Conservation (phyloP, 2,329 filamentous ascomycete species). For the Aspergillus melleus region DNA sequence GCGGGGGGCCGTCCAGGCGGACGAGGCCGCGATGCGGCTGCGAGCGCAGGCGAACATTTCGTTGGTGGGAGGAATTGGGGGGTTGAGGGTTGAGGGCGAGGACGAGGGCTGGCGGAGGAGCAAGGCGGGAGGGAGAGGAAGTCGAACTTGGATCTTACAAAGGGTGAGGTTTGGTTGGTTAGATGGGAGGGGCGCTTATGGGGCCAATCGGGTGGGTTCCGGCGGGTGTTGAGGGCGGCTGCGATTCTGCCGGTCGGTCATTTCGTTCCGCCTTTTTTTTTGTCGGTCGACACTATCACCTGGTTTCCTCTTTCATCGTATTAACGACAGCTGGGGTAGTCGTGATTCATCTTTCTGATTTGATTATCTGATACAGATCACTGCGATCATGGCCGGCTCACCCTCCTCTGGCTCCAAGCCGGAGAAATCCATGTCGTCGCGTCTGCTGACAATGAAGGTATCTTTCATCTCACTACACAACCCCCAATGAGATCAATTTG, state of each 20-base stretch:
- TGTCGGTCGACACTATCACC: neutral
- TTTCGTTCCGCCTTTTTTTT: constrained; percentile 19
- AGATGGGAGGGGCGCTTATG: constrained; percentile 32
- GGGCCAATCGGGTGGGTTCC: constrained; percentile 26
- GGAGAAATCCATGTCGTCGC: constrained; percentile 76
- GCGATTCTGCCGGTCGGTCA: constrained; percentile 21
- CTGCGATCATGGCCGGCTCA: constrained; percentile 30
- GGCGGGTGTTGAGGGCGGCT: constrained; percentile 9
- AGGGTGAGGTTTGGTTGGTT: constrained; percentile 19
- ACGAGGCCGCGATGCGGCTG: constrained; percentile 48
- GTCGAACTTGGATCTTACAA: constrained; percentile 13
- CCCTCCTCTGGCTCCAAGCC: constrained; percentile 55
- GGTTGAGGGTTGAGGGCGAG: constrained; percentile 17
- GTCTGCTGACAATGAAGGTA: constrained; percentile 86
- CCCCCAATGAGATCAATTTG: neutral
- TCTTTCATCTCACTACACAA: neutral
- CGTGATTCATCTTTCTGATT: no score
- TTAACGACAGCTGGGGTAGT: neutral
- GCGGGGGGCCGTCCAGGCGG: constrained; percentile 34
- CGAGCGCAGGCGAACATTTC: constrained; percentile 48
- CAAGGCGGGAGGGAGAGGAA: constrained; percentile 8
- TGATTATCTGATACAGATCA: no score
- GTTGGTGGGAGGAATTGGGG: constrained; percentile 18
- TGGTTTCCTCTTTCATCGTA: neutral
- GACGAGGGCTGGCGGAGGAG: constrained; percentile 14